phyloP scores from a whole-genome alignment of 164 flowering plant genomes.

The Brasenia schreberi region DNA sequence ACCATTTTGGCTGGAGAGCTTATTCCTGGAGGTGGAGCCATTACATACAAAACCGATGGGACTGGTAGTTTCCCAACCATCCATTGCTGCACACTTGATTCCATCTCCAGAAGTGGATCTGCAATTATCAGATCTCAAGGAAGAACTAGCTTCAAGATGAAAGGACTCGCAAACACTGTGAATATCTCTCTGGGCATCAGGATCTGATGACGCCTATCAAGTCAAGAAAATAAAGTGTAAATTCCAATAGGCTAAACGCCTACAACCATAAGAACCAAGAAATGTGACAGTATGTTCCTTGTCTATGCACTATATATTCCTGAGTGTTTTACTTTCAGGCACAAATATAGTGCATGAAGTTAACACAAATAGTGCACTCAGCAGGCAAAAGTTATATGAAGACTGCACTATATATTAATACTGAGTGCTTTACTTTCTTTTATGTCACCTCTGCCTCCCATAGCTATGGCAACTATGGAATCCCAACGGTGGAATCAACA shows the following conservation, averaged over 20 bases:
- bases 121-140: constrained; percentile 35
- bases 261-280: no score
- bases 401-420: no score
- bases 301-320: no score
- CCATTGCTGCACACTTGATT: constrained; percentile 17
- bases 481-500: no score
- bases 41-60: not conserved
- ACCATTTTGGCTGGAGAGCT: constrained; percentile 8
- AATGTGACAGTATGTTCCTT: no score
- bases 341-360: no score
- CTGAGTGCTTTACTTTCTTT: no score
- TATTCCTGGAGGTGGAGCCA: constrained; percentile 12
- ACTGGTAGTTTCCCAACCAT: constrained; percentile 13
- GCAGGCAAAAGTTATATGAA: no score
- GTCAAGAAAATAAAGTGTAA: not conserved
- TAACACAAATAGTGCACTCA: no score
- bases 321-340: no score
- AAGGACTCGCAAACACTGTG: constrained; percentile 22
- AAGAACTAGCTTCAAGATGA: constrained; percentile 52
- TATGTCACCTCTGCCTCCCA: no score
- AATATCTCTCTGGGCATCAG: constrained; percentile 17
- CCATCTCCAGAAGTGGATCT: constrained; percentile 14
- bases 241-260: not conserved
- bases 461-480: no score
- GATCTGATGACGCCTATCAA: constrained; percentile 31